Conservation (phyloP, 306 rosid genomes). For the Corylus americana region DNA sequence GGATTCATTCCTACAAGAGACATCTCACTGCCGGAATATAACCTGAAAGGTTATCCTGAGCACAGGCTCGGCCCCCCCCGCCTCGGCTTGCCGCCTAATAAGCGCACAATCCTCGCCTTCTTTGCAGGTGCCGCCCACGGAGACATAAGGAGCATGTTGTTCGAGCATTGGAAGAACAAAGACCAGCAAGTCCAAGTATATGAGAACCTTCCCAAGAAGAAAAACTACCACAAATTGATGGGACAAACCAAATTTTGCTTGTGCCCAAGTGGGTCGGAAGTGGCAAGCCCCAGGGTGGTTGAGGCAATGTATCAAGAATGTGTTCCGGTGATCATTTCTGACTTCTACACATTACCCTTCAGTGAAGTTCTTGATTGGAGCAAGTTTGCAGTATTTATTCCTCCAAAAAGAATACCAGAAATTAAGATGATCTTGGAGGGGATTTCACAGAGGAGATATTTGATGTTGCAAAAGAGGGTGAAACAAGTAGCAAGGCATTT, state of each 20-base stretch:
- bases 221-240: constrained; percentile 37
- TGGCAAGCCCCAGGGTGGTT: constrained; percentile 46
- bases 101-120: constrained; percentile 38
- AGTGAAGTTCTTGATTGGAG: constrained; percentile 47
- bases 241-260: constrained; percentile 37
- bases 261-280: constrained; percentile 50
- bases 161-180: constrained; percentile 34
- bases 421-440: constrained; percentile 34
- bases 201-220: constrained; percentile 30
- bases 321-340: constrained; percentile 42
- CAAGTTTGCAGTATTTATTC: constrained; percentile 33
- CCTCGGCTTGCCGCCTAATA: constrained; percentile 9
- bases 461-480: constrained; percentile 37
- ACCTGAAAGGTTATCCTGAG: constrained; percentile 15
- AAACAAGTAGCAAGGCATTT: constrained; percentile 41
- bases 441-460: constrained; percentile 19
- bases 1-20: constrained; percentile 41
- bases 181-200: constrained; percentile 36
- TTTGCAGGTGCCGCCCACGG: constrained; percentile 47
- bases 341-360: constrained; percentile 28
- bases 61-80: constrained; percentile 26
- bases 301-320: constrained; percentile 45
- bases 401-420: constrained; percentile 35
- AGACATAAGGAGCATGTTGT: constrained; percentile 31
- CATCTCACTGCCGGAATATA: constrained; percentile 37